These are phyloP conservation scores for Pharnaceum exiguum DNA, from an alignment of 148 eudicot genomes.

Conservation along the genomic window DNA sequence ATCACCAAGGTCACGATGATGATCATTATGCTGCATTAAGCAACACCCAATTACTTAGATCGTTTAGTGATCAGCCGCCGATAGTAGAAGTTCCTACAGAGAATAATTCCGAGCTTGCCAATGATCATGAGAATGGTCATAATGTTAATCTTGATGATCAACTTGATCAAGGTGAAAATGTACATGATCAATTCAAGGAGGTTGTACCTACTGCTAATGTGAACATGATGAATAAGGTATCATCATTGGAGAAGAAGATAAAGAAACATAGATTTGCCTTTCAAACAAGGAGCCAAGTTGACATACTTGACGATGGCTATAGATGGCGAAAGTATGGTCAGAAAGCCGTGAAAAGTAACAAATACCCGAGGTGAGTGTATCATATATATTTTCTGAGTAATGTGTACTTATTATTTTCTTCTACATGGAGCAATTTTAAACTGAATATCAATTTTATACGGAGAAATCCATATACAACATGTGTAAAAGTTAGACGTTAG, in stretches of 20 bases:
- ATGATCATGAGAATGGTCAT: neutral
- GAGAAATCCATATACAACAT: no score
- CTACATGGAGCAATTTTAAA: no score
- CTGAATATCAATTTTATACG: no score
- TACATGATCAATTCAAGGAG: neutral
- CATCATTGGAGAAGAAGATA: conserved; percentile 24
- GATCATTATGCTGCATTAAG: neutral
- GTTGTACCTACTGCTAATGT: neutral
- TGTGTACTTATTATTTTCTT: no score
- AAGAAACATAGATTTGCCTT: conserved; percentile 53
- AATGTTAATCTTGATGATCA: neutral
- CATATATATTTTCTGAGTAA: neutral
- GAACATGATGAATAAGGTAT: conserved; percentile 17
- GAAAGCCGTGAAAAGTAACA: conserved; percentile 59
- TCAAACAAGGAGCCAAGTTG: conserved; percentile 65
- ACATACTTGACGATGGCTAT: conserved; percentile 74
- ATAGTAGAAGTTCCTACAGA: neutral
- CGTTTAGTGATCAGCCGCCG: conserved; percentile 5
- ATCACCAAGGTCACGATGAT: neutral
- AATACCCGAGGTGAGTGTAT: conserved; percentile 41
- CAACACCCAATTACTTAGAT: neutral
- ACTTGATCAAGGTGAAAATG: neutral
- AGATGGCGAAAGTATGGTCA: conserved; percentile 81
- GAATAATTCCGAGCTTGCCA: conserved; percentile 3
- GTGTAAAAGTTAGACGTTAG: no score